These are phyloP conservation scores for Tympanopsis confertula DNA, from an alignment of 2,329 filamentous ascomycete genomes.

Conservation along the genomic window DNA sequence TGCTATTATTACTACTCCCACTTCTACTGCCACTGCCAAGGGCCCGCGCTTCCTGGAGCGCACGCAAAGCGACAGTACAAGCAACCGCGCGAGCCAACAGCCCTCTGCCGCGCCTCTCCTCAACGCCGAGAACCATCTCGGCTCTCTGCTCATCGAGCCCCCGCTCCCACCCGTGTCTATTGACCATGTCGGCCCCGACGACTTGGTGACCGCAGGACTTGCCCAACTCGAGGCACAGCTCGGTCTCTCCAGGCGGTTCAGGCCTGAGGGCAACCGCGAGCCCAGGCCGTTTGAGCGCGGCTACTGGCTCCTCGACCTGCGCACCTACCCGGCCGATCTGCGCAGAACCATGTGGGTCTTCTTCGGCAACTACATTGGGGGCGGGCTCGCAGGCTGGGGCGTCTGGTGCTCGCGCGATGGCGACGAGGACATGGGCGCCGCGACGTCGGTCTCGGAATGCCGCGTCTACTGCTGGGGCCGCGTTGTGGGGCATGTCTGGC, in stretches of 20 bases:
- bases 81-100: neutral
- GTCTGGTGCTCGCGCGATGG: slow-evolving; percentile 41
- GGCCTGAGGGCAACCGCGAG: slow-evolving; percentile 34
- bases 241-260: slow-evolving; percentile 38
- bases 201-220: slow-evolving; percentile 45
- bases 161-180: slow-evolving; percentile 38
- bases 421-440: slow-evolving; percentile 12
- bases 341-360: slow-evolving; percentile 49
- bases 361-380: slow-evolving; percentile 45
- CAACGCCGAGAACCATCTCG: neutral
- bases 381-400: slow-evolving; percentile 55
- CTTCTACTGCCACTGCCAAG: too few species aligned
- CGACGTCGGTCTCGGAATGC: slow-evolving; percentile 25
- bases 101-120: neutral
- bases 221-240: slow-evolving; percentile 38
- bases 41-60: too few species aligned
- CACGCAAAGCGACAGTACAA: too few species aligned
- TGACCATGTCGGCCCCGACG: slow-evolving; percentile 25
- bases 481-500: slow-evolving; percentile 59
- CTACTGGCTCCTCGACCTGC: slow-evolving; percentile 59
- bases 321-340: slow-evolving; percentile 34
- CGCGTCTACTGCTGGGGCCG: slow-evolving; percentile 71
- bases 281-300: slow-evolving; percentile 59
- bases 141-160: slow-evolving; percentile 34
- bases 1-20: too few species aligned